Conservation (phyloP, 176 grass and related monocot species). For the Rhipidocladum racemiflorum region DNA sequence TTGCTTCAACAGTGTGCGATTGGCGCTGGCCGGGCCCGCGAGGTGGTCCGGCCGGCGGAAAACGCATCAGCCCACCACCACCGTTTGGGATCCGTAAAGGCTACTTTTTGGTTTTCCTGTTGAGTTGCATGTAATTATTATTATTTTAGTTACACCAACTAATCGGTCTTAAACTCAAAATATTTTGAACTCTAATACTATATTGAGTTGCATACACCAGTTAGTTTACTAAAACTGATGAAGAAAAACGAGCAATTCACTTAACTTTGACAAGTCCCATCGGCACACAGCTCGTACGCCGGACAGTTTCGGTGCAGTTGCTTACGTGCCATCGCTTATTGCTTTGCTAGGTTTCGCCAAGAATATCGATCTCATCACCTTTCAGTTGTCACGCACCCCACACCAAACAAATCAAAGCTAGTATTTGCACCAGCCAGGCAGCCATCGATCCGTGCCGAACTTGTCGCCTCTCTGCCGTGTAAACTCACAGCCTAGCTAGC, state of each 20-base stretch:
- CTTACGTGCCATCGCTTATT: background rate
- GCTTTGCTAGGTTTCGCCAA: constrained; percentile 25
- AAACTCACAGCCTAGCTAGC: background rate
- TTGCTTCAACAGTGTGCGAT: constrained; percentile 16
- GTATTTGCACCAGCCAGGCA: background rate
- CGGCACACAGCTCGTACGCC: background rate
- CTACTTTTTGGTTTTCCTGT: constrained; percentile 26
- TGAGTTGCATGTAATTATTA: too few species aligned
- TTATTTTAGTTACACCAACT: too few species aligned
- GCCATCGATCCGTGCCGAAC: constrained; percentile 2
- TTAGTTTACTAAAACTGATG: too few species aligned
- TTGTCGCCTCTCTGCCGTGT: constrained; percentile 14
- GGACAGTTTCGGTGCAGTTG: background rate
- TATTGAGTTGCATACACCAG: too few species aligned
- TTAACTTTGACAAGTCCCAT: too few species aligned
- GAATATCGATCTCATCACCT: background rate
- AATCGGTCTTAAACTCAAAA: too few species aligned
- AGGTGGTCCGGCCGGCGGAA: constrained; percentile 20
- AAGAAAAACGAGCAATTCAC: too few species aligned
- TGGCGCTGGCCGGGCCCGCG: background rate
- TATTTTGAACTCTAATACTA: too few species aligned
- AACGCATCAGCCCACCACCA: constrained; percentile 21
- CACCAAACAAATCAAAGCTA: background rate
- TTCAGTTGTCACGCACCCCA: background rate
- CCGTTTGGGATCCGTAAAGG: constrained; percentile 11